Conservation (phyloP, 83 land plant genomes). For the Picea engelmannii region DNA sequence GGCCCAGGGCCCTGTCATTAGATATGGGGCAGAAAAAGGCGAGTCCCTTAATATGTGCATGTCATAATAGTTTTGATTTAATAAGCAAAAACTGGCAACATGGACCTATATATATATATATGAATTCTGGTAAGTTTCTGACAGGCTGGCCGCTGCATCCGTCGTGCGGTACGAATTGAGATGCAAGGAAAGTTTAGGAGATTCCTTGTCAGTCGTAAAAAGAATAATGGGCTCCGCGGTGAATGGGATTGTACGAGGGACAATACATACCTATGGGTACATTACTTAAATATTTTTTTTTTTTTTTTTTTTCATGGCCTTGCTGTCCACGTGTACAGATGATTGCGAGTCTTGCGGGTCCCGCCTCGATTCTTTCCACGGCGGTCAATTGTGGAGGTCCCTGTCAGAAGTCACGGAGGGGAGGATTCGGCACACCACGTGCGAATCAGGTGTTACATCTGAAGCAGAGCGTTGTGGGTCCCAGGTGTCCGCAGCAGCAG, state of each 20-base stretch:
- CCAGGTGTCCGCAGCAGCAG: not conserved
- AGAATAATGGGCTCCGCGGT: not conserved
- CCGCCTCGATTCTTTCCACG: not conserved
- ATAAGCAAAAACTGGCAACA: constrained; percentile 1
- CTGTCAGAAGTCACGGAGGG: constrained; percentile 15
- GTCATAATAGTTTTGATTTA: not conserved
- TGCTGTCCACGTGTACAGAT: not conserved
- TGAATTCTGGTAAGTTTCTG: constrained; percentile 3
- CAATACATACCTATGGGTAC: no score
- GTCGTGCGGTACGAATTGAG: constrained; percentile 12
- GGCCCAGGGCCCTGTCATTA: not conserved
- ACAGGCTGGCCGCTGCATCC: constrained; percentile 4
- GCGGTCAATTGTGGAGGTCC: constrained; percentile 4
- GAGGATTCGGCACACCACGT: constrained; percentile 14
- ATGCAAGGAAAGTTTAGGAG: constrained; percentile 5
- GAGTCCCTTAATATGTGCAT: no score
- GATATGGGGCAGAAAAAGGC: not conserved
- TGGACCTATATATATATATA: constrained; percentile 6
- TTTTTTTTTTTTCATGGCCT: not conserved
- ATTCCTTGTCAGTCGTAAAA: constrained; percentile 15
- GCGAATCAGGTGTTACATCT: constrained; percentile 18
- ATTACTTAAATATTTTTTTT: no score
- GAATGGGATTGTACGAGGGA: constrained; percentile 6
- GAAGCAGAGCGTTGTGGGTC: not conserved
- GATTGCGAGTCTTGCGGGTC: not conserved